Conservation (phyloP, 148 eudicot genomes). For the Heliosperma pusillum region DNA sequence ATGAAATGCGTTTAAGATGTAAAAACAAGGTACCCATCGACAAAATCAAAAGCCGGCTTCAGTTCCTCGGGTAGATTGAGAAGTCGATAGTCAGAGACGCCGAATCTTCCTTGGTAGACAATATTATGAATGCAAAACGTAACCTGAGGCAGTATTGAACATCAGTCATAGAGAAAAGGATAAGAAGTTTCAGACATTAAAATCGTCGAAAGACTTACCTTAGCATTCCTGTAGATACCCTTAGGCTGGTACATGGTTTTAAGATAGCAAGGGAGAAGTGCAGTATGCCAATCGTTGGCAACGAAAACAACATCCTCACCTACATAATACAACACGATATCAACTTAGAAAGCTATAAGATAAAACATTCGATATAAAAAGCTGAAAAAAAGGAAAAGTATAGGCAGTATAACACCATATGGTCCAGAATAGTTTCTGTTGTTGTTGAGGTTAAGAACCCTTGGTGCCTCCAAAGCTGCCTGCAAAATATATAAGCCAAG, state of each 20-base stretch:
- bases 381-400: not conserved
- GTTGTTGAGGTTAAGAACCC: slow-evolving; percentile 62
- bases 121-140: slow-evolving; percentile 94
- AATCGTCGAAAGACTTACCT: slow-evolving; percentile 31
- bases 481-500: slow-evolving; percentile 22
- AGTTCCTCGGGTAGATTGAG: slow-evolving; percentile 68
- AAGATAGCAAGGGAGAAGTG: slow-evolving; percentile 81
- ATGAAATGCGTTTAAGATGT: not conserved
- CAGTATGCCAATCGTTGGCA: slow-evolving; percentile 96
- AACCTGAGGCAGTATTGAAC: slow-evolving; percentile 41
- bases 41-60: slow-evolving; percentile 61
- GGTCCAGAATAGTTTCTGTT: slow-evolving; percentile 68
- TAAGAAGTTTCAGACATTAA: too few relatives aligned
- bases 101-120: slow-evolving; percentile 93
- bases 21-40: slow-evolving; percentile 57
- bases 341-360: not conserved
- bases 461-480: slow-evolving; percentile 97
- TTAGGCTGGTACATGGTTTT: slow-evolving; percentile 61
- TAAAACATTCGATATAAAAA: not conserved
- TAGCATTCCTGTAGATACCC: slow-evolving; percentile 67
- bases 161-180: too few relatives aligned
- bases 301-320: slow-evolving; percentile 86
- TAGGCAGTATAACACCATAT: slow-evolving; percentile 56
- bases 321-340: slow-evolving; percentile 22
- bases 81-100: slow-evolving; percentile 51